Base-by-base conservation (phyloP, 352 stramenopile species). In the Phytophthora fragariae region DNA sequence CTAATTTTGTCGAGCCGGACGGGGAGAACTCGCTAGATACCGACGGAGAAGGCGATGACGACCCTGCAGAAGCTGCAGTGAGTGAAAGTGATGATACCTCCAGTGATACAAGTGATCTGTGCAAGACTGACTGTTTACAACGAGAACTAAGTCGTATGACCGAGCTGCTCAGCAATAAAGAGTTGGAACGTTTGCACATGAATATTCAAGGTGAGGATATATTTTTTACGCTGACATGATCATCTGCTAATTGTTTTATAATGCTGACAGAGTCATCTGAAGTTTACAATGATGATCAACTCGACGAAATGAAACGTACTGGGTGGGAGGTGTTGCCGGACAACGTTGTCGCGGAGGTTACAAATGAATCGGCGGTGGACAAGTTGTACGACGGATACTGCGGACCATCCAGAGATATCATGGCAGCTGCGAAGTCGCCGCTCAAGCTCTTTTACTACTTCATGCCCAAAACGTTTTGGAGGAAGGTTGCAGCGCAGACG, bases 211-310 rank as follows among this genome's bases (percentile, higher is more conserved):
- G 41, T 62, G 6, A 39, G 53, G 49, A 15, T 57, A 27, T 5
- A 2, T 46, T 14, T 14, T 46, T 55, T 69, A 31, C 47, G 39
- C n/a, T 69, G 62, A 69, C 37, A 11, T 39, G 21, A 46, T 61
- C 11, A 21, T 5, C 27, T 49, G 56, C 39, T 68, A 47, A 69
- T 39, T 47, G 1, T 6, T 29, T 7, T 62, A 15, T 62, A 49
- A 58, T 69, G 53, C 53, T 69, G 53, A 62, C 52, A 69, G 62
- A 69, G 62, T 62, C 62, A 57, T 62, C 62, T 0, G 53, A 62
- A 21, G 41, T 69, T 2, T 57, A 44, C 53, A 39, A 14, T 3
- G 31, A 49, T 4, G n/a, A 39, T 8, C 64, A 65, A 29, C 35
- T 70, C 15, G 64, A 46, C 14, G 8, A 50, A 7, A 72, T 72